Conservation (phyloP, 192 early-diverging fungal species). For the Backusella psychrophila region DNA sequence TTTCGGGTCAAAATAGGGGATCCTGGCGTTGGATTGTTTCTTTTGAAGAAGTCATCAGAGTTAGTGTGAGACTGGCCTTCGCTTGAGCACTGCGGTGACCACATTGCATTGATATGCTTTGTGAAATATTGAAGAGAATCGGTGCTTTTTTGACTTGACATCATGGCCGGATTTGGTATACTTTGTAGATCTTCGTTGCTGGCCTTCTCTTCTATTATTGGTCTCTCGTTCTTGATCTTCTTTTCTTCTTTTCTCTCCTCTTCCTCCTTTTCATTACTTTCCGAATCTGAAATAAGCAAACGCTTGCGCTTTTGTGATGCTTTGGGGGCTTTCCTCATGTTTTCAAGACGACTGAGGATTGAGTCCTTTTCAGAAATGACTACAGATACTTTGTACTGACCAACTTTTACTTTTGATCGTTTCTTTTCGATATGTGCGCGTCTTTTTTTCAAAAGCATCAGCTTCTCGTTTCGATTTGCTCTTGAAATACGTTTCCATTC, state of each 20-base stretch:
- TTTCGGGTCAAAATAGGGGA: neutral
- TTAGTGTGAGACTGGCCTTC: neutral
- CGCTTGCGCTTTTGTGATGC: neutral
- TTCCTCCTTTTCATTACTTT: neutral
- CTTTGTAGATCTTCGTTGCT: neutral
- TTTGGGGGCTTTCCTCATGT: neutral
- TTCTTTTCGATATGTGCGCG: neutral
- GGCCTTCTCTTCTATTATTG: neutral
- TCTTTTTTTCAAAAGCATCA: neutral
- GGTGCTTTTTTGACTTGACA: neutral
- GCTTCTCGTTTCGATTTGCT: neutral
- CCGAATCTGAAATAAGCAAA: neutral
- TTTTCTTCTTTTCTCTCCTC: neutral
- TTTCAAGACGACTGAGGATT: neutral
- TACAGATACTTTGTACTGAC: neutral
- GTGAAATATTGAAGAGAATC: constrained; percentile 7
- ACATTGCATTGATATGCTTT: constrained; percentile 10
- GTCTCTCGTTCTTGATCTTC: neutral
- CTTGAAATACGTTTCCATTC: neutral
- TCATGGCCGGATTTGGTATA: neutral
- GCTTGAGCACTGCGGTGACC: neutral
- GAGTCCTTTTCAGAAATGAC: neutral
- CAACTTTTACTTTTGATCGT: neutral
- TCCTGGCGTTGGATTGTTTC: neutral
- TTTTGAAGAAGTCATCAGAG: neutral